Base-by-base conservation (phyloP, 23 red algal species). In the Gracilaria vermiculophylla region DNA sequence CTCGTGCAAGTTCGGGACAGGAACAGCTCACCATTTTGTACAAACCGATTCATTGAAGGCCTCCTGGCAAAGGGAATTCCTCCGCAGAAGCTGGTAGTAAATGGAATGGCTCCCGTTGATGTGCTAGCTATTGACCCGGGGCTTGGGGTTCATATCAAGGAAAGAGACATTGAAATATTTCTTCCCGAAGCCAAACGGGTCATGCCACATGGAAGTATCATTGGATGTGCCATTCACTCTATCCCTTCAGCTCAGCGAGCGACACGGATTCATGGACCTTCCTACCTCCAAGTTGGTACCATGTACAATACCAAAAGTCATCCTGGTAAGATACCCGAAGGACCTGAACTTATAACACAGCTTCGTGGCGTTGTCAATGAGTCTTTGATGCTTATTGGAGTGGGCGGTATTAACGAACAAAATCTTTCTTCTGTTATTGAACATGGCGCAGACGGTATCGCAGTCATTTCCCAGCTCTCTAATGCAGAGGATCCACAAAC, bases 281-380 rank as follows among this genome's bases (percentile, higher is more conserved):
- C 48, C 9, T 96, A 96, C 44, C 27, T 96, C 10, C 94, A 91
- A 25, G 87, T 96, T 28, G 94, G 94, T n/a, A 96, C 94, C 24
- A 86, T 96, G 86, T 96, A 76, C 73, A n/a, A 48, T 15, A 86
- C 94, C 6, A 37, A 75, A 44, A 91, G 85, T 42, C 94, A 96
- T 42, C 94, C 94, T 16, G 94, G 80, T 27, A 96, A 96, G 42
- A 47, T 81, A 33, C 78, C 87, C 14, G 94, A 96, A 51, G 94
- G 94, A 17, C 71, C 74, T 14, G 9, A 65, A 0, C 80, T 96
- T 0, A 19, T 91, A 53, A 32, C 16, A 62, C 41, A 53, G 20
- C 66, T 96, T 37, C 85, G 64, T 8, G 48, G 78, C 19, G 71
- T 69, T 5, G 48, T 91, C 13, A 60, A 64, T 15, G 39, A 23